These are phyloP conservation scores for Phylloporus arenicola DNA, from an alignment of 768 basidiomycete genomes.

Conservation along the genomic window DNA sequence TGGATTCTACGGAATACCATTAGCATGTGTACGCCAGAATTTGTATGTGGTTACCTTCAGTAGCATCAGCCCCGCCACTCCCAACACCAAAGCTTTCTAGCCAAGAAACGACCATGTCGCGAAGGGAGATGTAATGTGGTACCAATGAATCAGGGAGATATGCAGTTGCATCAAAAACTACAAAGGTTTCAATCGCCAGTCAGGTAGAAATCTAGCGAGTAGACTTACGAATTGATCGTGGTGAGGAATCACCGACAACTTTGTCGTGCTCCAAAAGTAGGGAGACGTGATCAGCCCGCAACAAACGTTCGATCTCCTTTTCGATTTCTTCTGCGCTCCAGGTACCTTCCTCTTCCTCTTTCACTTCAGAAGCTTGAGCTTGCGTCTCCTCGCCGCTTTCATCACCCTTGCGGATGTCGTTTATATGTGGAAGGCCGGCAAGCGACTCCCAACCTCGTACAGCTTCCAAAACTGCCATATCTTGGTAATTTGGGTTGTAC, in stretches of 20 bases:
- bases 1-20: constrained; percentile 39
- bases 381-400: constrained; percentile 33
- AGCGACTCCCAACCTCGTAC: constrained; percentile 89
- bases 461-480: constrained; percentile 97
- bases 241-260: constrained; percentile 45
- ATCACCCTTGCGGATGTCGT: constrained; percentile 53
- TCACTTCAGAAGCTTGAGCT: constrained; percentile 9
- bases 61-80: constrained; percentile 32
- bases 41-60: constrained; percentile 33
- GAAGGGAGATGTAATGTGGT: constrained; percentile 66
- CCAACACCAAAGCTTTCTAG: constrained; percentile 62
- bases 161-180: constrained; percentile 74
- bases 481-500: constrained; percentile 98
- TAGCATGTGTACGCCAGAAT: not conserved
- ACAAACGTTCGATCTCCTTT: constrained; percentile 48
- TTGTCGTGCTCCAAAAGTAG: constrained; percentile 77
- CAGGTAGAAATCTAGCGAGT: not conserved
- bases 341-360: constrained; percentile 50
- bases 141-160: constrained; percentile 83
- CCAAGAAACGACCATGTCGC: constrained; percentile 55
- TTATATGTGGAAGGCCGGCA: constrained; percentile 65
- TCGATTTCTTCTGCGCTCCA: constrained; percentile 61
- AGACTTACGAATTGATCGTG: constrained; percentile 53
- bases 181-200: not conserved
- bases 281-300: constrained; percentile 65